Percentiles rank a stretch among this genome's conserved stretches.
Evolutionary conservation across 805 yeast species (phyloP).

Genomic region (Metschnikowia cubensis): DNA sequence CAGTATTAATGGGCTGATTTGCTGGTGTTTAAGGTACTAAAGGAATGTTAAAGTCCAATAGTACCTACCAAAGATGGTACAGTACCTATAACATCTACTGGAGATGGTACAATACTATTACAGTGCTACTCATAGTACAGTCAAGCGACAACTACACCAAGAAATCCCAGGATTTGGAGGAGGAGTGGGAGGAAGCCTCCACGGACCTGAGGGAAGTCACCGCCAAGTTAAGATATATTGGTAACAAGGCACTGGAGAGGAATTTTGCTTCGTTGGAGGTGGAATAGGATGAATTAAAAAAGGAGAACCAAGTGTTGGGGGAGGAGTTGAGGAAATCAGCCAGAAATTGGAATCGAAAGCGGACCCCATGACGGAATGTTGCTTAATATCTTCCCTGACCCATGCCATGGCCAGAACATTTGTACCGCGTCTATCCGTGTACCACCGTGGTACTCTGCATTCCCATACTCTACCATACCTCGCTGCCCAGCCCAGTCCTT

Average conservation of each 20-base stretch:
- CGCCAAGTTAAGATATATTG: slow-evolving; percentile 90
- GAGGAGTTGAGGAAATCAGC: slow-evolving; percentile 95
- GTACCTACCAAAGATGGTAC: too few species aligned
- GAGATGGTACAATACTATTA: too few species aligned
- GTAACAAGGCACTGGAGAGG: slow-evolving; percentile 91
- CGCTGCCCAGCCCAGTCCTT: too few species aligned
- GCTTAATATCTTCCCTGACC: slow-evolving; percentile 1
- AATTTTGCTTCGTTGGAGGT: slow-evolving; percentile 86
- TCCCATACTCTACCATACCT: too few species aligned
- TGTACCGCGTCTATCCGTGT: too few species aligned
- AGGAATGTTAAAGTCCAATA: too few species aligned
- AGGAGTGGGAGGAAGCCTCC: slow-evolving; percentile 87
- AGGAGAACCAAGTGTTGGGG: slow-evolving; percentile 85
- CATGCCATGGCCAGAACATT: neutral
- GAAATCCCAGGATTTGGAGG: slow-evolving; percentile 85
- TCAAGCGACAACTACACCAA: slow-evolving; percentile 87
- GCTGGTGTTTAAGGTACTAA: too few species aligned
- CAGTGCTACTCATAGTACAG: neutral
- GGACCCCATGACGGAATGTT: slow-evolving; percentile 8
- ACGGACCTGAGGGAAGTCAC: slow-evolving; percentile 88
- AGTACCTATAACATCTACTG: too few species aligned
- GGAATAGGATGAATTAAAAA: slow-evolving; percentile 84
- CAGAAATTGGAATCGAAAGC: slow-evolving; percentile 84
- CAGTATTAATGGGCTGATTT: too few species aligned
- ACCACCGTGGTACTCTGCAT: too few species aligned